These are phyloP conservation scores for Bruguiera sexangula DNA, from an alignment of 345 rosid genomes.

Conservation along the genomic window DNA sequence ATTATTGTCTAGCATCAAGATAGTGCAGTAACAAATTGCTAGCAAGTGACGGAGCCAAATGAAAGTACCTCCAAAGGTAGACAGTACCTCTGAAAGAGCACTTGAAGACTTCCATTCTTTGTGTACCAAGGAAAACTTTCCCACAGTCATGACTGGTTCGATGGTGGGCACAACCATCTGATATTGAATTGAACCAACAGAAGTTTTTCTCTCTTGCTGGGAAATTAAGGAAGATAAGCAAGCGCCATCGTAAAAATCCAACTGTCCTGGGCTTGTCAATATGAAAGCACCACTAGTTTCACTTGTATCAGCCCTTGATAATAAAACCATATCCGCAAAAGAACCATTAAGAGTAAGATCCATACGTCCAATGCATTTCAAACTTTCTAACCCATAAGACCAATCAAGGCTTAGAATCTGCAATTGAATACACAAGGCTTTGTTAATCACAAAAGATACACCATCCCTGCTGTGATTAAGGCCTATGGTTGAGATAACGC, in stretches of 20 bases:
- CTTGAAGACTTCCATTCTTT: slow-evolving; percentile 17
- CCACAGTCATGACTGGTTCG: slow-evolving; percentile 28
- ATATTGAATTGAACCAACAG: slow-evolving; percentile 22
- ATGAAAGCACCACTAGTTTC: slow-evolving; percentile 18
- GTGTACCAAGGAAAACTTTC: slow-evolving; percentile 15
- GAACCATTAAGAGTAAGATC: slow-evolving; percentile 33
- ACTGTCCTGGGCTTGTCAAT: slow-evolving; percentile 35
- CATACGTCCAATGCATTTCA: slow-evolving; percentile 24
- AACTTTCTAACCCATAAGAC: slow-evolving; percentile 24
- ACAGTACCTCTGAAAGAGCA: slow-evolving; percentile 26
- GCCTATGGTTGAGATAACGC: not conserved
- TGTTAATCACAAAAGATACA: not conserved
- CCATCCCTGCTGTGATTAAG: not conserved
- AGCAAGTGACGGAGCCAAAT: not conserved
- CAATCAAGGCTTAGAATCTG: slow-evolving; percentile 31
- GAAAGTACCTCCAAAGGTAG: not conserved
- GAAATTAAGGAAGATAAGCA: slow-evolving; percentile 18
- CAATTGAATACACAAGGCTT: not conserved
- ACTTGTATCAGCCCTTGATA: slow-evolving; percentile 10
- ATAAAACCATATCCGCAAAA: slow-evolving; percentile 28
- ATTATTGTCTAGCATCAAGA: no score
- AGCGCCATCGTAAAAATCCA: slow-evolving; percentile 24
- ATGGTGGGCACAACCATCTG: slow-evolving; percentile 22
- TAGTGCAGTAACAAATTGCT: no score
- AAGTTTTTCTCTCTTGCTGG: slow-evolving; percentile 12